Evolutionary conservation across 2,329 filamentous ascomycete genomes (phyloP), one percentile per base, ranked within the genome.

Genomic region (Phyllosticta citrichinensis): DNA sequence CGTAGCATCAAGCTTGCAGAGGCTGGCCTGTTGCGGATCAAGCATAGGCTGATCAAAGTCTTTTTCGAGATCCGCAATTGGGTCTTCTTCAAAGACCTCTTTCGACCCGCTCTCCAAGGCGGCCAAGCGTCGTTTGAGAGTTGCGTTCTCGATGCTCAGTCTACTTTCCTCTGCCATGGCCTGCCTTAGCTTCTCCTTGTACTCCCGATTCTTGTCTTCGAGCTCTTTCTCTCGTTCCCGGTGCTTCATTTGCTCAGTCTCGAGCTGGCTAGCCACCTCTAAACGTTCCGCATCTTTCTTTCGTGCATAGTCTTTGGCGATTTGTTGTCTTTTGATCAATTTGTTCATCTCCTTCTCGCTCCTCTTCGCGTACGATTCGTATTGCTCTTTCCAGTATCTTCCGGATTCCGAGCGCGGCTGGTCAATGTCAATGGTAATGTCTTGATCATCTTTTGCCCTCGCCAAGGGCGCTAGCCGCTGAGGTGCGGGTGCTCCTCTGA

Each of bases 351-450:
- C 87, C 52, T 79, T 81, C 71, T 84, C 84, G 64, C 88, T 88
- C 64, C 88, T 87, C 53, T 83, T 79, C 56, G 89, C 85, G 68
- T 92, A 93, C 60, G 80, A 82, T 65, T 89, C 82, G 67, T 88
- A 92, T 68, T 91, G 83, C 24, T 83, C 81, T 73, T 92, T 92
- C 89, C 89, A 93, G 73, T 88, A 91, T 67, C 82, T 85, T 6
- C 88, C 88, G 3, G 88, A 91, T 62, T 87, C 82, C 1, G 88
- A 90, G 64, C 85, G 83, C 6, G 89, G 88, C 67, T 89, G 85
- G 64, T 87, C 87, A 56, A 90, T 75, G 67, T 91, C 88, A 55
- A 86, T 74, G 0, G 87, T 90, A 61, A 85, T 75, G 66, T 91
- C 87, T 60, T 81, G 78, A 57, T 83, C 81, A 65, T 77, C 76